Conservation (phyloP, 2,329 filamentous ascomycete genomes). For the Nakataea oryzae region DNA sequence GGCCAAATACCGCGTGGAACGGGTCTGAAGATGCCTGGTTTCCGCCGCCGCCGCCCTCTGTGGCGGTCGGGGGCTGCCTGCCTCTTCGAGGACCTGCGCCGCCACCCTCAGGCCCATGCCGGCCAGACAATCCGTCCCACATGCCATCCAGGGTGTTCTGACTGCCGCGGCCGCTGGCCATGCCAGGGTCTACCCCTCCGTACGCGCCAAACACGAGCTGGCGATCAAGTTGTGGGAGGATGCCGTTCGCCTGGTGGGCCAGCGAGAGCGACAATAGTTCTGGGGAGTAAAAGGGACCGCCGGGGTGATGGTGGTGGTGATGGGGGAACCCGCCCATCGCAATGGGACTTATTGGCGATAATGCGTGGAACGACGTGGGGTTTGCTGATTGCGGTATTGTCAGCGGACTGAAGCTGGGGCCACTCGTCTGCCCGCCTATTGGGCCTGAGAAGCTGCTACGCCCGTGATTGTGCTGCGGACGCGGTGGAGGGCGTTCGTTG, state of each 20-base stretch:
- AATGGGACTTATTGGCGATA: constrained; percentile 44
- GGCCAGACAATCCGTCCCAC: constrained; percentile 23
- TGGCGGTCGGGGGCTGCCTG: neutral
- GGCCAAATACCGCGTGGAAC: constrained; percentile 14
- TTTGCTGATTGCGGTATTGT: constrained; percentile 24
- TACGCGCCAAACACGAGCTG: constrained; percentile 71
- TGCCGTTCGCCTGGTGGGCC: constrained; percentile 31
- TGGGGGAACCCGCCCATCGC: constrained; percentile 26
- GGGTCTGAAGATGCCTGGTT: neutral
- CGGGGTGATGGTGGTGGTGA: constrained; percentile 22
- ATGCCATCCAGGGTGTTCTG: constrained; percentile 30
- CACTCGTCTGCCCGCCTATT: constrained; percentile 29
- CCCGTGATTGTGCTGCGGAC: constrained; percentile 25
- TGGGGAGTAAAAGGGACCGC: constrained; percentile 32
- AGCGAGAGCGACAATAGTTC: constrained; percentile 44
- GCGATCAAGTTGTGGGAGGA: constrained; percentile 61
- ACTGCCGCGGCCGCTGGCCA: constrained; percentile 18
- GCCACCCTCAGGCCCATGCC: constrained; percentile 8
- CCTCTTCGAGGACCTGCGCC: neutral
- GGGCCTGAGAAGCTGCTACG: constrained; percentile 28
- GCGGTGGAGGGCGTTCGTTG: constrained; percentile 16
- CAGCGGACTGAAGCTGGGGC: constrained; percentile 29
- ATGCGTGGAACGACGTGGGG: constrained; percentile 29
- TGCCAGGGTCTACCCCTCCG: constrained; percentile 35
- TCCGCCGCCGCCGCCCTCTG: neutral